Evolutionary conservation across 495 filamentous ascomycete species (phyloP).

Genomic region (Penicillium fimorum): DNA sequence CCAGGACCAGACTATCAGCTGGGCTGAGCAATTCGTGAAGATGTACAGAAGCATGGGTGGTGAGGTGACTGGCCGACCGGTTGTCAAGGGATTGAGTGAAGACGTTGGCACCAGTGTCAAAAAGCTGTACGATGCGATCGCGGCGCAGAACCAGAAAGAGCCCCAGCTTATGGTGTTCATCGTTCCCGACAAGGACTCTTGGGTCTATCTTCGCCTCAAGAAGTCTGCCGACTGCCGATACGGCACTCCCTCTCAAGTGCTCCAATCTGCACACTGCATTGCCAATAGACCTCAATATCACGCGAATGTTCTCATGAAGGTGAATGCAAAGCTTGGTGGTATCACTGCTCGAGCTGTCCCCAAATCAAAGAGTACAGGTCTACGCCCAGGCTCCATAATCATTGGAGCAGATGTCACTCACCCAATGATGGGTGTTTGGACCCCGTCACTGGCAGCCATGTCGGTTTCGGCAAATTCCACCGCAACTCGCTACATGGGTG

Average conservation of each 20-base stretch:
- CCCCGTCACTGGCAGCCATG: constrained; percentile 82
- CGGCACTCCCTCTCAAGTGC: constrained; percentile 69
- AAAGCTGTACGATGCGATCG: constrained; percentile 48
- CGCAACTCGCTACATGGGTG: constrained; percentile 69
- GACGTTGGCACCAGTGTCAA: constrained; percentile 54
- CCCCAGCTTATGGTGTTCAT: constrained; percentile 72
- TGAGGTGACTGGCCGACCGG: constrained; percentile 41
- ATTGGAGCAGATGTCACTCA: constrained; percentile 92
- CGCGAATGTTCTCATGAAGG: constrained; percentile 89
- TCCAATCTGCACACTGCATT: constrained; percentile 61
- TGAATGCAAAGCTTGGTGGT: constrained; percentile 95
- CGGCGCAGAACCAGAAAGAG: constrained; percentile 41
- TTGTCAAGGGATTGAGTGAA: constrained; percentile 32
- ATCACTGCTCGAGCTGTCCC: constrained; percentile 54
- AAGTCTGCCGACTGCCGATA: constrained; percentile 77
- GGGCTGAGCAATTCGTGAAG: constrained; percentile 57
- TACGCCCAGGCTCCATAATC: constrained; percentile 61
- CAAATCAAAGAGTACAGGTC: constrained; percentile 28
- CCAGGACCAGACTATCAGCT: constrained; percentile 49
- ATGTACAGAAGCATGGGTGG: constrained; percentile 73
- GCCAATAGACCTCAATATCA: constrained; percentile 70
- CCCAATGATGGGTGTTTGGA: constrained; percentile 58
- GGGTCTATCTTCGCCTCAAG: constrained; percentile 77
- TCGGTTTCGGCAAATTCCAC: constrained; percentile 73
- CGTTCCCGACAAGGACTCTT: constrained; percentile 61